A percentile compares a stretch with the other conserved stretches of the same genome.
Conservation (phyloP, 2,329 filamentous ascomycete species). For the Coniochaeta pulveracea region DNA sequence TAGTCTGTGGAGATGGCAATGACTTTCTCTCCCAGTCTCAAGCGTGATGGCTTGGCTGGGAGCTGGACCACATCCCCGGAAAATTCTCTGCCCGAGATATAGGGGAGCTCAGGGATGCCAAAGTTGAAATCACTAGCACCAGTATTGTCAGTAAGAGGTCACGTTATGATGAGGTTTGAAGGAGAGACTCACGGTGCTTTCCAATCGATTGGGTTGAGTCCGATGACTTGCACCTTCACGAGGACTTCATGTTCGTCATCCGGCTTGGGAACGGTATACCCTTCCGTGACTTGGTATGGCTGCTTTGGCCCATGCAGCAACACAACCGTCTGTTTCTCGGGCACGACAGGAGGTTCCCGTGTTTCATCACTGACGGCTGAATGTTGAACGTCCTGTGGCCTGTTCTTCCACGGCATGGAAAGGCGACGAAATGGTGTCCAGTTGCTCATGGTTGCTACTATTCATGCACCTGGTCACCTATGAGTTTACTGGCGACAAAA, state of each 20-base stretch:
- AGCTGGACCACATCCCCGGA: slow-evolving; percentile 49
- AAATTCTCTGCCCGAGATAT: slow-evolving; percentile 59
- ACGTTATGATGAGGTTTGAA: neutral
- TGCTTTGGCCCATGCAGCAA: slow-evolving; percentile 17
- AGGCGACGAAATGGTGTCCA: neutral
- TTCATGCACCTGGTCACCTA: too few relatives aligned
- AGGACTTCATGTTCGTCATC: slow-evolving; percentile 36
- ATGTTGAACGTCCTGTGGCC: slow-evolving; percentile 1
- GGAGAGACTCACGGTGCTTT: slow-evolving; percentile 49
- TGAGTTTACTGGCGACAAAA: too few relatives aligned
- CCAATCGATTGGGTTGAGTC: slow-evolving; percentile 69
- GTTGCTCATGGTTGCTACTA: neutral
- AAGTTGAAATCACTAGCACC: slow-evolving; percentile 50
- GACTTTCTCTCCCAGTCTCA: slow-evolving; percentile 36
- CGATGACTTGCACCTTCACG: slow-evolving; percentile 53
- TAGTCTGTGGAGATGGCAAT: slow-evolving; percentile 67
- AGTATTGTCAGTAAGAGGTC: slow-evolving; percentile 1
- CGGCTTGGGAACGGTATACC: slow-evolving; percentile 16
- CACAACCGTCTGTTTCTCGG: slow-evolving; percentile 16
- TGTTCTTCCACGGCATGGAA: neutral
- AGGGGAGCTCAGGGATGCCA: slow-evolving; percentile 55
- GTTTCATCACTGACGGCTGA: neutral
- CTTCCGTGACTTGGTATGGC: slow-evolving; percentile 16
- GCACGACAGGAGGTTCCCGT: neutral
- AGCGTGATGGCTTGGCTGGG: neutral